phyloP scores from a whole-genome alignment of 805 yeast genomes.

The Sugiyamaella qingdaonensis region DNA sequence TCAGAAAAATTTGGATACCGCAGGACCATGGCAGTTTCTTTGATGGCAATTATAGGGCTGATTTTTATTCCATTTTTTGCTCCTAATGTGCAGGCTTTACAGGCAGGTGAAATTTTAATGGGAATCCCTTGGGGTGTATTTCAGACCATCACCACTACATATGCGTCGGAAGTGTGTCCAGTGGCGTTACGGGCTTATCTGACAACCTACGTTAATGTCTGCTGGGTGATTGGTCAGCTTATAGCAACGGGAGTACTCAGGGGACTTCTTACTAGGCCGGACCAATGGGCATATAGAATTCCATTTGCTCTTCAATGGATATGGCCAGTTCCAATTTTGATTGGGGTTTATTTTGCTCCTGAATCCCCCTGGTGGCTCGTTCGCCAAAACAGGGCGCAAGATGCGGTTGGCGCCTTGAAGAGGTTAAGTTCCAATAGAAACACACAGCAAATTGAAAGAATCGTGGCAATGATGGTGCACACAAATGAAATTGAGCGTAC shows the following conservation, averaged over 20 bases:
- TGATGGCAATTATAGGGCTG: conserved; percentile 34
- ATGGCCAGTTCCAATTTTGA: conserved; percentile 48
- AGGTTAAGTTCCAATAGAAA: conserved; percentile 36
- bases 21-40: conserved; percentile 36
- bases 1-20: conserved; percentile 48
- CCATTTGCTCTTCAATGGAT: conserved; percentile 60
- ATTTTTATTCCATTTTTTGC: conserved; percentile 47
- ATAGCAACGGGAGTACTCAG: conserved; percentile 50
- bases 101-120: conserved; percentile 35
- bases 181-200: conserved; percentile 45
- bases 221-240: conserved; percentile 57
- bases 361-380: conserved; percentile 58
- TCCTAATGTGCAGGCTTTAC: conserved; percentile 33
- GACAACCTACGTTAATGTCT: conserved; percentile 48
- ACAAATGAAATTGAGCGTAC: conserved; percentile 36
- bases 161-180: conserved; percentile 55
- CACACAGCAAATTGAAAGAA: conserved; percentile 41
- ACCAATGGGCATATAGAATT: conserved; percentile 41
- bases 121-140: conserved; percentile 49
- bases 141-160: conserved; percentile 46
- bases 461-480: conserved; percentile 43
- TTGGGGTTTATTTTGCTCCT: conserved; percentile 39
- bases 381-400: conserved; percentile 37
- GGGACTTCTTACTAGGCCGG: conserved; percentile 28
- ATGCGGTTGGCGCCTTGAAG: conserved; percentile 40